A percentile compares a stretch with the other conserved stretches of the same genome.
Evolutionary conservation across 2,329 filamentous ascomycete species (phyloP).

Genomic region (Sclerotinia minor): DNA sequence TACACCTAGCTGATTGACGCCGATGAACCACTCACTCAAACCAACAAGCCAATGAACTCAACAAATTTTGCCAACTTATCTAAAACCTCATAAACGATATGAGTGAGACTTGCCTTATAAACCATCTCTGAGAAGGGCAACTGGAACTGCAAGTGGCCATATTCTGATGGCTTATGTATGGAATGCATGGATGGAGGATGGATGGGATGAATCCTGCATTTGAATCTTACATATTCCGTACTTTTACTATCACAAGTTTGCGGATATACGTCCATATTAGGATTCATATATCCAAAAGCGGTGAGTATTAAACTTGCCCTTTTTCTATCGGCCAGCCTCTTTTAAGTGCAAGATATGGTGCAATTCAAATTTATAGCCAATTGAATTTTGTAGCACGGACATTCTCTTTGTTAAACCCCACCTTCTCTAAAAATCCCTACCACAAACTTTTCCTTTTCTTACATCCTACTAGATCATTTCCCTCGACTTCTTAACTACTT

Average conservation of each 20-base stretch:
- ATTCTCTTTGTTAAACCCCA: slow-evolving; percentile 25
- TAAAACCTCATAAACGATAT: too few relatives aligned
- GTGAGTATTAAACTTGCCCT: too few relatives aligned
- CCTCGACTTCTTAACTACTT: slow-evolving; percentile 40
- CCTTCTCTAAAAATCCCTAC: slow-evolving; percentile 18
- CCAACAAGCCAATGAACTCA: neutral
- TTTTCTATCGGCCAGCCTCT: slow-evolving; percentile 1
- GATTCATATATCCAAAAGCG: too few relatives aligned
- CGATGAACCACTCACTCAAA: neutral
- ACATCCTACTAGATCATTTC: neutral
- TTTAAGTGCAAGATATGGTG: slow-evolving; percentile 2
- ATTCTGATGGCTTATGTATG: neutral
- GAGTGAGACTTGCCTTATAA: neutral
- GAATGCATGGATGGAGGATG: neutral
- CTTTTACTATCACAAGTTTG: too few relatives aligned
- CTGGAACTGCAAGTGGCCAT: neutral
- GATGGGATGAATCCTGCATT: neutral
- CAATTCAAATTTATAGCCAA: slow-evolving; percentile 12
- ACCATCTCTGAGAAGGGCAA: neutral
- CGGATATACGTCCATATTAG: neutral
- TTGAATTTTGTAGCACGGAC: slow-evolving; percentile 9
- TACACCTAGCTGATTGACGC: neutral
- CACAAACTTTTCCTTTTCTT: slow-evolving; percentile 25
- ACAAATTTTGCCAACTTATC: neutral
- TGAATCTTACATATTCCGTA: neutral